Conservation (phyloP, 2,329 filamentous ascomycete genomes). For the Colletotrichum sp. region DNA sequence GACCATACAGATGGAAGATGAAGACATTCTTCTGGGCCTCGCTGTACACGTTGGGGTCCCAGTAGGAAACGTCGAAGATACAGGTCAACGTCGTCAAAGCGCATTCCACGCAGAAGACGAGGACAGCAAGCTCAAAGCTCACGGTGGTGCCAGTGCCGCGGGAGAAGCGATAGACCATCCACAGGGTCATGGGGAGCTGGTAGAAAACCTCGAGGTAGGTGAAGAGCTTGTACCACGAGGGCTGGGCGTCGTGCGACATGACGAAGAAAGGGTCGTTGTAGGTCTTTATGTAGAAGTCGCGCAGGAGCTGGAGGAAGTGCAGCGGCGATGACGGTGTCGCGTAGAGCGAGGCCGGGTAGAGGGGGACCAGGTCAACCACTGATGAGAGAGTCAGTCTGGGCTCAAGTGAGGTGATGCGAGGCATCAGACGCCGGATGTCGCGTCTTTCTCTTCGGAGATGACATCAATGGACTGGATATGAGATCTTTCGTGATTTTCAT, state of each 20-base stretch:
- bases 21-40: constrained; percentile 49
- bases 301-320: constrained; percentile 50
- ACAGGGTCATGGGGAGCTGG: constrained; percentile 55
- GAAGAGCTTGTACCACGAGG: constrained; percentile 57
- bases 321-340: constrained; percentile 46
- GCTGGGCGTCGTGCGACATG: constrained; percentile 34
- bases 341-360: constrained; percentile 56
- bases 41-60: constrained; percentile 51
- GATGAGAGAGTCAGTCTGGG: not conserved
- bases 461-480: not conserved
- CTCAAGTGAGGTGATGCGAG: not conserved
- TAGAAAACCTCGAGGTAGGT: constrained; percentile 54
- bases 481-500: not conserved
- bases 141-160: constrained; percentile 32
- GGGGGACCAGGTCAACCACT: constrained; percentile 60
- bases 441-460: not conserved
- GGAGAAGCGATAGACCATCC: constrained; percentile 48
- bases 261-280: constrained; percentile 61
- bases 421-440: too few species aligned
- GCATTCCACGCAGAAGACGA: constrained; percentile 57
- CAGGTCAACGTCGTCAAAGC: constrained; percentile 57
- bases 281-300: constrained; percentile 49
- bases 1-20: constrained; percentile 54
- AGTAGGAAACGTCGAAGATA: constrained; percentile 53
- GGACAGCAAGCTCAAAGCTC: constrained; percentile 51